Base-by-base conservation (phyloP, 345 rosid species). In the Gossypium herbaceum region DNA sequence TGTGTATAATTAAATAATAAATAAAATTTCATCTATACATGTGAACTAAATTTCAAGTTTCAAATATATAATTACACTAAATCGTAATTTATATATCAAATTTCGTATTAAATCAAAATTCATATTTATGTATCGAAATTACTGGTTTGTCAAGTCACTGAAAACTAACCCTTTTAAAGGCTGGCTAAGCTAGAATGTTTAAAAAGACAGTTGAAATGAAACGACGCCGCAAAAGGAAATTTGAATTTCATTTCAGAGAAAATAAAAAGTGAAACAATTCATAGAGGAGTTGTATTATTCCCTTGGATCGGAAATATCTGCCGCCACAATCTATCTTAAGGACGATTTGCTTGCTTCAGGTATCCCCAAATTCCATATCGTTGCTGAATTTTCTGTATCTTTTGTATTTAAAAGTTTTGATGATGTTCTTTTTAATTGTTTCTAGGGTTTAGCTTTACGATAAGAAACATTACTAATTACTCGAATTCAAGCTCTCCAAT, bases 361-460 rank as follows among this genome's bases (percentile, higher is more conserved):
- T 45, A 44, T 41, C 2, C 27, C 9, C 27, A 43, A 39, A 41
- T 16, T 64, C 51, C 27, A 4, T 20, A 3, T 67, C 29, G 0
- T 22, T n/a, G 19, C 39, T 20, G 2, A 19, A 2, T 67, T 67
- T 67, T 22, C 19, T 22, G 3, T 39, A 13, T 44, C 15, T 65
- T 12, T 44, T 20, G 16, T 41, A 12, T 5, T 19, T 12, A 12
- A 45, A 45, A 45, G 27, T 47, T 67, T 22, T 39, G 41, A 22
- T 24, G 41, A 22, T 67, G 11, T 13, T 67, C 41, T 13, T 67
- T n/a, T 6, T 47, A 67, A 47, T 13, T 67, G 39, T 47, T 47
- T 47, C 19, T 22, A 67, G 71, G 71, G 71, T 67, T 67, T 67
- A 67, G 19, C 39, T 67, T 67, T 47, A 45, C 47, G 39, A 60